Conservation (phyloP, 148 eudicot species). For the Suaeda aralocaspica region DNA sequence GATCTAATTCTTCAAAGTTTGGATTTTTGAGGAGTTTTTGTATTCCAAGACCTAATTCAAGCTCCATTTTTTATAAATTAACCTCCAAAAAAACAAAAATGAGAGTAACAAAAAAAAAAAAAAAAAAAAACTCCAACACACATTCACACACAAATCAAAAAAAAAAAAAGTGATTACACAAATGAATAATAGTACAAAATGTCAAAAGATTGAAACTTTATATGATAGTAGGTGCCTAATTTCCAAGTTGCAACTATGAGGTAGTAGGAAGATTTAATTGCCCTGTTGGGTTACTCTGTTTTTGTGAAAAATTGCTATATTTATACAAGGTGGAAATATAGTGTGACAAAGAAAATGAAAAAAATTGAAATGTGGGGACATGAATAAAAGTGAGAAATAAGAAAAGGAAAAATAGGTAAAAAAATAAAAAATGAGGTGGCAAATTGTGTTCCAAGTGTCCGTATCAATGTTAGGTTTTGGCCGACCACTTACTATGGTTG, state of each 20-base stretch:
- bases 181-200: slow-evolving; percentile 13
- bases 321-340: not conserved
- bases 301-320: not conserved
- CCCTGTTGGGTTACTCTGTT: slow-evolving; percentile 13
- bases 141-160: not conserved
- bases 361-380: slow-evolving; percentile 18
- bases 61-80: slow-evolving; percentile 40
- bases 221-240: not conserved
- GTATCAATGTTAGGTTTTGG: slow-evolving; percentile 32
- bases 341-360: slow-evolving; percentile 12
- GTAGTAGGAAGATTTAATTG: not conserved
- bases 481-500: slow-evolving; percentile 35
- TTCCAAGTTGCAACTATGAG: slow-evolving; percentile 1
- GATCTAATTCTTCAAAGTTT: slow-evolving; percentile 25
- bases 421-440: not conserved
- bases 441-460: slow-evolving; percentile 26
- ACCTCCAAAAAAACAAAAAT: too few species aligned
- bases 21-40: slow-evolving; percentile 24
- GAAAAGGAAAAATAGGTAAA: not conserved
- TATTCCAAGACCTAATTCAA: slow-evolving; percentile 55
- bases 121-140: too few species aligned
- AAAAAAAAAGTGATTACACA: not conserved
- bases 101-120: too few species aligned
- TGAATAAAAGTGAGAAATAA: slow-evolving; percentile 1
- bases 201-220: slow-evolving; percentile 24